Percentiles rank a stretch among this genome's conserved stretches.
These are phyloP conservation scores for Sinapis alba DNA, from an alignment of 441 rosid genomes.

Conservation along the genomic window DNA sequence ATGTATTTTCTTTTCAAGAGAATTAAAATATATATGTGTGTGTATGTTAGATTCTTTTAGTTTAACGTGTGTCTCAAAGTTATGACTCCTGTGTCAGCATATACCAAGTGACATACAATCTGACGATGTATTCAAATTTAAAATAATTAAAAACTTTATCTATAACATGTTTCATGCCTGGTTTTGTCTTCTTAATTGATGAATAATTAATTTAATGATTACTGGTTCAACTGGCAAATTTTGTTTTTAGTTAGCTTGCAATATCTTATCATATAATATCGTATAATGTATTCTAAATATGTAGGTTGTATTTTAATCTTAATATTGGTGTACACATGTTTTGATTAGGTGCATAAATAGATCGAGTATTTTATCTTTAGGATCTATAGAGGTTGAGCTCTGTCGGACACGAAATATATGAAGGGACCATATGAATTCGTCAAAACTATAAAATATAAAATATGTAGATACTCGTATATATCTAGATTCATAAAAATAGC, in stretches of 20 bases:
- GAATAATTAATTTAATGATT: background rate
- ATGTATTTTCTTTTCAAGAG: too few relatives aligned
- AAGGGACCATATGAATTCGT: background rate
- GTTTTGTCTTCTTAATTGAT: background rate
- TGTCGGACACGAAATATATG: background rate
- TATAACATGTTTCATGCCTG: background rate
- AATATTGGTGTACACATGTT: background rate
- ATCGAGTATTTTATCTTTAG: background rate
- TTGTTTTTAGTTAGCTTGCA: background rate
- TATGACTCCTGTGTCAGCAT: background rate
- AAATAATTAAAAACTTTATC: background rate
- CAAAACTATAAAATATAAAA: background rate
- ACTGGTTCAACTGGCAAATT: background rate
- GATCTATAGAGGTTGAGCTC: background rate
- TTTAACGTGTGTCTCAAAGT: background rate
- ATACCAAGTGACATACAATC: background rate
- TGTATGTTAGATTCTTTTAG: background rate
- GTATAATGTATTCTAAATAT: background rate
- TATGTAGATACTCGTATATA: background rate
- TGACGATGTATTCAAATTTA: background rate
- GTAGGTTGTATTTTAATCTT: background rate
- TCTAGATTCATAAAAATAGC: background rate
- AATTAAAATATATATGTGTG: too few relatives aligned
- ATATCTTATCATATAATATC: background rate
- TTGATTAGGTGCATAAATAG: background rate